Evolutionary conservation across 345 rosid species (phyloP), one percentile per base, ranked within the genome.

Genomic region (Tarenaya hassleriana): DNA sequence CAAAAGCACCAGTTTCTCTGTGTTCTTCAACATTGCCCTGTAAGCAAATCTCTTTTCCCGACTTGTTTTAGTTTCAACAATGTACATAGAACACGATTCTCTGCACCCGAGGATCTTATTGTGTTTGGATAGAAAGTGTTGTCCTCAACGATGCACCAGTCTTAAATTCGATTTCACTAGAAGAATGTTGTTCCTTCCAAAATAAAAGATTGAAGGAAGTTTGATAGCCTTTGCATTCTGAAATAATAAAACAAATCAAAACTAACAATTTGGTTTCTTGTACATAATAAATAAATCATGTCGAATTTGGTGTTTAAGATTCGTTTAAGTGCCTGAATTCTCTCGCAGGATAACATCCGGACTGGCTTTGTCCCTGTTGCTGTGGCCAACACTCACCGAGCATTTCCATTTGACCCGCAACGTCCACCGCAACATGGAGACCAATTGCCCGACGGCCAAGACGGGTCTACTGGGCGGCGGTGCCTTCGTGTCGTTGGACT

Each of bases 381-480:
- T 82, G 17, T 84, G 90, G 83, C 90, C 96, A 60, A 88, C 94
- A 31, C 73, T 82, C 41, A 75, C 80, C 16, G 96, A 82, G 73
- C 87, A 81, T 7, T 70, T 84, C 48, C 94, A 81, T 76, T 65
- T 71, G 75, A 60, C 57, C 9, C 70, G 73, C 40, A 84, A 78
- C 14, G 78, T 88, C 11, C 87, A 88, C 56, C 66, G 34, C 29
- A 72, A 75, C 62, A 53, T 67, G 7, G 48, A 67, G 34, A 67
- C 79, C 8, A 58, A n/a, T 5, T 88, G 96, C 76, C 87, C 80
- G 18, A 84, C 96, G 0, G 96, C 96, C 15, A 88, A 84, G 69
- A 79, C 94, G 15, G 94, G 94, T 41, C 70, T 84, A 42, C 74
- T 88, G 3, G 94, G 94, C 31, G 96, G 96, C 1, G 88, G 88